Evolutionary conservation across 768 basidiomycete genomes (phyloP).

Genomic region (Tylopilus sp.): DNA sequence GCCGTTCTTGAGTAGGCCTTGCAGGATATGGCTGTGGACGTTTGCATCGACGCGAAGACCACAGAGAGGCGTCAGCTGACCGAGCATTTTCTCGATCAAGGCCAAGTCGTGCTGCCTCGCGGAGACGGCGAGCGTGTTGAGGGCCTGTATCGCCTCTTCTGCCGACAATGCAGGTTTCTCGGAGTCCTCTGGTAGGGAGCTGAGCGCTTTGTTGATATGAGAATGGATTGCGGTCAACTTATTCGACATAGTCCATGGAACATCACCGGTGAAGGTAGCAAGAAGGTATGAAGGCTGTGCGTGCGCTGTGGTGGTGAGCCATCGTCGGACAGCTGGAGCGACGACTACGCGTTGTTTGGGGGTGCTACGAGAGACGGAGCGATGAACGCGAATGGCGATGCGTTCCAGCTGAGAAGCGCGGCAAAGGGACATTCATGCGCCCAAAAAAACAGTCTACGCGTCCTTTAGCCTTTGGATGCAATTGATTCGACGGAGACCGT

Average conservation of each 20-base stretch:
- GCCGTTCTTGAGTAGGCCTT: constrained; percentile 43
- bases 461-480: constrained; percentile 1
- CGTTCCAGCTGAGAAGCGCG: constrained; percentile 36
- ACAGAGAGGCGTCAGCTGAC: constrained; percentile 46
- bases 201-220: constrained; percentile 22
- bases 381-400: constrained; percentile 24
- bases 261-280: not conserved
- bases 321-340: constrained; percentile 20
- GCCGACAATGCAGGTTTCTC: constrained; percentile 11
- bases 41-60: constrained; percentile 43
- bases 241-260: constrained; percentile 12
- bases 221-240: constrained; percentile 22
- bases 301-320: constrained; percentile 17
- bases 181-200: constrained; percentile 13
- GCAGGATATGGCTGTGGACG: constrained; percentile 47
- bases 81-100: constrained; percentile 50
- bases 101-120: constrained; percentile 51
- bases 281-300: constrained; percentile 5
- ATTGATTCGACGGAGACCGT: not conserved
- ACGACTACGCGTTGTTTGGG: constrained; percentile 7
- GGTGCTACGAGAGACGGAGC: constrained; percentile 15
- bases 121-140: constrained; percentile 49
- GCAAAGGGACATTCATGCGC: constrained; percentile 61
- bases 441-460: constrained; percentile 13
- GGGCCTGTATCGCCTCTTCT: constrained; percentile 35